These are phyloP conservation scores for Paspalum notatum DNA, from an alignment of 176 grass and related monocot genomes.

Conservation along the genomic window DNA sequence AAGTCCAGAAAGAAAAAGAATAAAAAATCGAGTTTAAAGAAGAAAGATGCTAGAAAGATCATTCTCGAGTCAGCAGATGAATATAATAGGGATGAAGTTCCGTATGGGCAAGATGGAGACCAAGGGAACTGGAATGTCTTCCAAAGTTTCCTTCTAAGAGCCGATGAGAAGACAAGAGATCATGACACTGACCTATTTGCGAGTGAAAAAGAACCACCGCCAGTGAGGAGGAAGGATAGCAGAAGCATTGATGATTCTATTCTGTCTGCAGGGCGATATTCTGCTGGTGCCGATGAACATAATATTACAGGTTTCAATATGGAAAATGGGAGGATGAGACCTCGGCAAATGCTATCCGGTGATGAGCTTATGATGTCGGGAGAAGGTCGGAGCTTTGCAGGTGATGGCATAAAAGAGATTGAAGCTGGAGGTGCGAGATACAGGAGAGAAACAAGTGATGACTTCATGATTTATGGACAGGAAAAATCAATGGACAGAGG, in stretches of 20 bases:
- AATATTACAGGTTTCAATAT: conserved; percentile 55
- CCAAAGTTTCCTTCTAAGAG: conserved; percentile 78
- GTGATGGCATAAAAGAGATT: conserved; percentile 72
- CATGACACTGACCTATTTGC: conserved; percentile 66
- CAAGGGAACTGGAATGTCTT: conserved; percentile 93
- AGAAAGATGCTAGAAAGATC: conserved; percentile 51
- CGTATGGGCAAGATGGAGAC: conserved; percentile 58
- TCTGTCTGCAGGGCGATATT: conserved; percentile 59
- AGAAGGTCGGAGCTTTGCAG: conserved; percentile 47
- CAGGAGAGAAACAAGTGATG: conserved; percentile 56
- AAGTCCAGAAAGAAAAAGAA: conserved; percentile 59
- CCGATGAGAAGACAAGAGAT: conserved; percentile 63
- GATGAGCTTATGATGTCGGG: conserved; percentile 70
- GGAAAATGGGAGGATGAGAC: conserved; percentile 53
- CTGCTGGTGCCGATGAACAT: conserved; percentile 43
- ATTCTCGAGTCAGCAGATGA: conserved; percentile 52
- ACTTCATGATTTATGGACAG: conserved; percentile 79
- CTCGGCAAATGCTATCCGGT: conserved; percentile 57
- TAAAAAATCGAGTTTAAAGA: conserved; percentile 65
- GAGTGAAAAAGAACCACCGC: conserved; percentile 54
- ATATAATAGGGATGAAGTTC: conserved; percentile 44
- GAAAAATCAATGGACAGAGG: conserved; percentile 59
- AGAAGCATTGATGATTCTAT: conserved; percentile 62
- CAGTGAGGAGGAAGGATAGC: conserved; percentile 55
- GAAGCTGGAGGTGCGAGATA: conserved; percentile 62